Conservation (phyloP, 331 rosid species). For the Phaseolus coccineus region DNA sequence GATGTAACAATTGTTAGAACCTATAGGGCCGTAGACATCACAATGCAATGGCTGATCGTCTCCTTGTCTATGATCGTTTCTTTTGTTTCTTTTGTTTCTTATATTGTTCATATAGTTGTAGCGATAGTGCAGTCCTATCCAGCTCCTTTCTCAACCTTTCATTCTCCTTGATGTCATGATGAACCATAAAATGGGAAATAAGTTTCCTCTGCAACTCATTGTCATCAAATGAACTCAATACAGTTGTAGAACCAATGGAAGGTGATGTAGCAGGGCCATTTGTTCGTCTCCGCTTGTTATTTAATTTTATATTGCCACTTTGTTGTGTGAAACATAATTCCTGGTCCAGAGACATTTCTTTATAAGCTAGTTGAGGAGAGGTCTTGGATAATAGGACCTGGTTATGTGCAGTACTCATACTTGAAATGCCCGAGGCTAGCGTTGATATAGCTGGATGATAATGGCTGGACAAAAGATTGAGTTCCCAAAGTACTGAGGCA, state of each 20-base stretch:
- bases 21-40: background rate
- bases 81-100: constrained; percentile 68
- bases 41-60: background rate
- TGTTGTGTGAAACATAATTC: constrained; percentile 61
- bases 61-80: constrained; percentile 46
- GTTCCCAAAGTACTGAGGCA: constrained; percentile 97
- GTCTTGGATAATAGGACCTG: constrained; percentile 64
- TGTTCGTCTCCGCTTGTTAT: constrained; percentile 62
- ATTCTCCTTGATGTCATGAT: constrained; percentile 80
- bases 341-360: constrained; percentile 69
- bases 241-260: constrained; percentile 42
- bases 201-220: constrained; percentile 68
- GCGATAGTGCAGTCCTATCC: constrained; percentile 57
- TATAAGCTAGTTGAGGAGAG: constrained; percentile 82
- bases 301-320: constrained; percentile 47
- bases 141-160: constrained; percentile 74
- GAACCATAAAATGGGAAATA: constrained; percentile 64
- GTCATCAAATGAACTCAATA: constrained; percentile 51
- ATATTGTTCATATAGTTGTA: constrained; percentile 72
- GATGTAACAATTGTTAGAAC: background rate
- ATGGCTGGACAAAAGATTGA: constrained; percentile 78
- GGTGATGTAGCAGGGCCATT: constrained; percentile 46
- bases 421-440: constrained; percentile 68
- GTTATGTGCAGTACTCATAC: constrained; percentile 62
- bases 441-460: constrained; percentile 81